These are phyloP conservation scores for Hortiboletus flavorubellus DNA, from an alignment of 768 basidiomycete genomes.

Conservation along the genomic window DNA sequence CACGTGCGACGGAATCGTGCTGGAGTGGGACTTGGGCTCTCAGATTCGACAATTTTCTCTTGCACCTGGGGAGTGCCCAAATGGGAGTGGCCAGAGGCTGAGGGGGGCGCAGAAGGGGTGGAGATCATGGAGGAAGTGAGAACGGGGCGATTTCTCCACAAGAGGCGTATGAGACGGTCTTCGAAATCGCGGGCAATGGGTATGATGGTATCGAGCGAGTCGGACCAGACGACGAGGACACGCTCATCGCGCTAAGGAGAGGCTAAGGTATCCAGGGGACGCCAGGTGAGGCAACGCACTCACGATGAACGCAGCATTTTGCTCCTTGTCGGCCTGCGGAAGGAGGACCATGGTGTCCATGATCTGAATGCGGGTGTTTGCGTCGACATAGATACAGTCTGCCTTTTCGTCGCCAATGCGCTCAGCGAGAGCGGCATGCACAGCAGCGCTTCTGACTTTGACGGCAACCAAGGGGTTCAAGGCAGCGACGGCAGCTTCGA, in stretches of 20 bases:
- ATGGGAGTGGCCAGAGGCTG: conserved; percentile 38
- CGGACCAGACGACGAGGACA: conserved; percentile 82
- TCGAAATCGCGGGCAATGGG: conserved; percentile 47
- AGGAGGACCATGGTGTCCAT: conserved; percentile 75
- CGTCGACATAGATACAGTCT: conserved; percentile 44
- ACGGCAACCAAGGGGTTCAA: conserved; percentile 56
- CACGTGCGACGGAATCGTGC: conserved; percentile 47
- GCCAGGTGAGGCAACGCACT: conserved; percentile 25
- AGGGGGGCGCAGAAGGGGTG: conserved; percentile 31
- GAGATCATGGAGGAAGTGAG: conserved; percentile 20
- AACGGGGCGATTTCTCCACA: conserved; percentile 44
- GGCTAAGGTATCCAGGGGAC: background rate
- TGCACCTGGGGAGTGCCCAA: conserved; percentile 15
- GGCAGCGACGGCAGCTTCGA: conserved; percentile 49
- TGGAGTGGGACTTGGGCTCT: conserved; percentile 24
- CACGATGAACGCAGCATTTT: conserved; percentile 66
- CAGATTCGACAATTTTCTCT: conserved; percentile 15
- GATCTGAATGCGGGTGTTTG: conserved; percentile 75
- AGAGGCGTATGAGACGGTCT: conserved; percentile 52
- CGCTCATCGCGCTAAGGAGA: conserved; percentile 68
- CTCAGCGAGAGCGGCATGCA: conserved; percentile 51
- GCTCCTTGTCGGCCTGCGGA: conserved; percentile 45
- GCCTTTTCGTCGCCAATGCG: conserved; percentile 22
- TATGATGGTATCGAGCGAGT: conserved; percentile 74
- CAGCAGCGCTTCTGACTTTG: conserved; percentile 48